Evolutionary conservation across 305 asterid genomes (phyloP).

Genomic region (Ilex paraguariensis): DNA sequence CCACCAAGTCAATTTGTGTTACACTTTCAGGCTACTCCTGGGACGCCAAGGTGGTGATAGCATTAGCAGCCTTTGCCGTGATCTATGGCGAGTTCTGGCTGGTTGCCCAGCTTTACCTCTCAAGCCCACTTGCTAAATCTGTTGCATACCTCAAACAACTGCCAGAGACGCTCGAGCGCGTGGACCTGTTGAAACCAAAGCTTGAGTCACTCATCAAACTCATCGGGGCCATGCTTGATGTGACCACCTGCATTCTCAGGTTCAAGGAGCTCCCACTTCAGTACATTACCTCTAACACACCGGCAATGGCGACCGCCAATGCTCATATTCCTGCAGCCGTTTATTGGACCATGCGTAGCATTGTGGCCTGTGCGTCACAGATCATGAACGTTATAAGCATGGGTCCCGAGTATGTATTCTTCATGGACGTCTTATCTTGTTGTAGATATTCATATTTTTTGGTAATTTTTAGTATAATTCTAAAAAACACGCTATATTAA

Average conservation of each 20-base stretch:
- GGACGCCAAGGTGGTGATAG: slow-evolving; percentile 77
- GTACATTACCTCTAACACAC: slow-evolving; percentile 44
- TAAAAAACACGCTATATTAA: too few relatives aligned
- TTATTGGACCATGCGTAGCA: slow-evolving; percentile 76
- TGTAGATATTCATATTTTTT: too few relatives aligned
- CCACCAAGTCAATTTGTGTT: slow-evolving; percentile 58
- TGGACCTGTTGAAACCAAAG: slow-evolving; percentile 32
- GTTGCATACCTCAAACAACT: slow-evolving; percentile 74
- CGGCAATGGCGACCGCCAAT: slow-evolving; percentile 44
- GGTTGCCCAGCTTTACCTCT: slow-evolving; percentile 56
- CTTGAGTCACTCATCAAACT: slow-evolving; percentile 39
- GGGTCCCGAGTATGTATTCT: slow-evolving; percentile 65
- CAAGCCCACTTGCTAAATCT: slow-evolving; percentile 61
- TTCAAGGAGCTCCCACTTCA: slow-evolving; percentile 61
- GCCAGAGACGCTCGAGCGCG: slow-evolving; percentile 47
- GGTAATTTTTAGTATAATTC: too few relatives aligned
- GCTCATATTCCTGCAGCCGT: slow-evolving; percentile 77
- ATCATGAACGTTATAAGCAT: slow-evolving; percentile 66
- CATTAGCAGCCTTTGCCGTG: slow-evolving; percentile 75
- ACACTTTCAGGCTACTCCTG: slow-evolving; percentile 61
- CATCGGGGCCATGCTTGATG: slow-evolving; percentile 31
- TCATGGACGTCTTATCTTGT: too few relatives aligned
- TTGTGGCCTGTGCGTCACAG: slow-evolving; percentile 57
- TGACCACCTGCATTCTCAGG: slow-evolving; percentile 50
- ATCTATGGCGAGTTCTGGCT: slow-evolving; percentile 89